These are phyloP conservation scores for Blepharisma stoltei DNA, from an alignment of 73 alveolate genomes.

Conservation along the genomic window DNA sequence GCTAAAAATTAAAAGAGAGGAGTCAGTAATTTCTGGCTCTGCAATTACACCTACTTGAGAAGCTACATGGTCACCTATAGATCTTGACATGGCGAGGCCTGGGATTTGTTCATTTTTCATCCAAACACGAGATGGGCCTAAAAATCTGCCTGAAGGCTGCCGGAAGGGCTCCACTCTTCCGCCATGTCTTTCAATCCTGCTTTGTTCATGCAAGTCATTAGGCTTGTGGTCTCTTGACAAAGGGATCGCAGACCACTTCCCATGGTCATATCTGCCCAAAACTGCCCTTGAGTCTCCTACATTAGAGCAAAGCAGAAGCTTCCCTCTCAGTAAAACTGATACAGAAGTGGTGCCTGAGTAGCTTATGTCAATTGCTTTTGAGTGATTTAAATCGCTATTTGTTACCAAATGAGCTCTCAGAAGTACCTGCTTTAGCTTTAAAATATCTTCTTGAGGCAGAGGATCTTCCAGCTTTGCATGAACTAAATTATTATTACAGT, in stretches of 20 bases:
- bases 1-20: too few relatives aligned
- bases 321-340: constrained; percentile 38
- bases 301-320: constrained; percentile 45
- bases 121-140: constrained; percentile 87
- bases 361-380: constrained; percentile 37
- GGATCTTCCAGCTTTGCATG: background rate
- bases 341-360: constrained; percentile 57
- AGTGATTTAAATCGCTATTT: background rate
- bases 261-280: constrained; percentile 46
- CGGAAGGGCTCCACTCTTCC: constrained; percentile 77
- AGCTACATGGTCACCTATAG: constrained; percentile 92
- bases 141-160: constrained; percentile 53
- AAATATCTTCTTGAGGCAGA: background rate
- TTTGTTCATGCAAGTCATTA: constrained; percentile 62
- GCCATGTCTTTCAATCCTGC: constrained; percentile 63
- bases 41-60: constrained; percentile 86
- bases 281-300: constrained; percentile 61
- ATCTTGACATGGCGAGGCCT: constrained; percentile 97
- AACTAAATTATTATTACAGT: constrained; percentile 15
- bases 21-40: constrained; percentile 63
- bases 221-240: constrained; percentile 84
- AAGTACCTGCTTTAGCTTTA: background rate
- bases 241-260: constrained; percentile 32
- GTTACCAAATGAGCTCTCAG: background rate
- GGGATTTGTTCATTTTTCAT: constrained; percentile 71